phyloP scores from a whole-genome alignment of 805 yeast genomes.

The Lipomyces orientalis region DNA sequence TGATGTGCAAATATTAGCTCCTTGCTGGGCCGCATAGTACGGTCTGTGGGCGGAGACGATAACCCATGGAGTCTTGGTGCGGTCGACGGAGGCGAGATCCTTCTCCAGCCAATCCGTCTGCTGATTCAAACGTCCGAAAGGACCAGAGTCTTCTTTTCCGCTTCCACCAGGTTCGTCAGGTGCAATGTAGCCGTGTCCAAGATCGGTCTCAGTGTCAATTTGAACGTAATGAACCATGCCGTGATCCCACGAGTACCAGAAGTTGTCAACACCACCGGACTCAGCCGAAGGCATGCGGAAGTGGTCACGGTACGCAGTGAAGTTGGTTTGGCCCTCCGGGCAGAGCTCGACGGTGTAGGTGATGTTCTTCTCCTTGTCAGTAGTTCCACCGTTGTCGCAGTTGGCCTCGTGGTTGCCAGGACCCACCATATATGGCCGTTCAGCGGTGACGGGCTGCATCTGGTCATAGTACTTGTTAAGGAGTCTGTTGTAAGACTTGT shows the following conservation, averaged over 20 bases:
- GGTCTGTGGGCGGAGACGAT: conserved; percentile 43
- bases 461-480: conserved; percentile 26
- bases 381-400: conserved; percentile 20
- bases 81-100: conserved; percentile 40
- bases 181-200: conserved; percentile 37
- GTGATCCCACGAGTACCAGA: conserved; percentile 45
- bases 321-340: conserved; percentile 37
- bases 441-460: conserved; percentile 21
- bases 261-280: conserved; percentile 38
- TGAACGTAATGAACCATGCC: conserved; percentile 42
- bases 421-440: conserved; percentile 27
- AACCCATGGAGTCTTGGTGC: conserved; percentile 43
- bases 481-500: conserved; percentile 6
- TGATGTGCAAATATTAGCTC: background rate
- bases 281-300: conserved; percentile 42
- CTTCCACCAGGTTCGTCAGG: conserved; percentile 8
- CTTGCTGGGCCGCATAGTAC: conserved; percentile 38
- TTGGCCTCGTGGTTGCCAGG: conserved; percentile 33
- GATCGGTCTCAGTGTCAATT: conserved; percentile 42
- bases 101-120: conserved; percentile 40
- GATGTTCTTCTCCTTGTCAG: conserved; percentile 4
- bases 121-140: conserved; percentile 34
- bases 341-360: conserved; percentile 15
- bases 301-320: conserved; percentile 40
- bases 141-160: conserved; percentile 20